Base-by-base conservation (phyloP, 2,329 filamentous ascomycete species). In the Iodosphaeria phyllophila region DNA sequence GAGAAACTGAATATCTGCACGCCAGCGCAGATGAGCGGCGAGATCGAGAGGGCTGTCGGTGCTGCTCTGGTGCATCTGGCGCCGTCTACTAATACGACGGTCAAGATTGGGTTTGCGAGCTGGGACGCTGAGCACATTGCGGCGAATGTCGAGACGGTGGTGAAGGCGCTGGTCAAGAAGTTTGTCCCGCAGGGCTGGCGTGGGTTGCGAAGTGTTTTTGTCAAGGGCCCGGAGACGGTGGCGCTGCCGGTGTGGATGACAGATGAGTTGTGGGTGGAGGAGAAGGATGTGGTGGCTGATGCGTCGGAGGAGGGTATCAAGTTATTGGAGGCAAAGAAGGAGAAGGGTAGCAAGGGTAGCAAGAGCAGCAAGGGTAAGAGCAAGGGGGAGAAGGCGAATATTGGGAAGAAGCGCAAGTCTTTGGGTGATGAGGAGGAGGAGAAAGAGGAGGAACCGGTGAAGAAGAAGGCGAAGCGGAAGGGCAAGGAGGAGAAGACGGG, bases 201-300 rank as follows among this genome's bases (percentile, higher is more conserved):
- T 41, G 89, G 86, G 47, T 64, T 95, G 34, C 74, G 74, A 49
- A 68, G 69, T 33, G 56, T 98, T 32, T 83, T 92, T 50, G 63
- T 98, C 58, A 98, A 95, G 63, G 80, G 82, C 3, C 75, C 80
- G 15, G 72, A 79, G 43, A 92, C 86, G 4, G 75, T 74, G 25
- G 77, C 86, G 6, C 61, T 98, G 42, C 89, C 89, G n/a, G 73
- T 98, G 44, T 98, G 83, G 79, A 56, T 92, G 44, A 78, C 86
- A 4, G 75, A 83, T 37, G 83, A 93, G 60, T 60, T 98, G 34
- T 98, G 89, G 83, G 51, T 74, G 10, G 78, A 89, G 35, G 63
- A 70, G 32, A 73, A 80, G 32, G 68, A 75, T 42, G 69, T 92
- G 5, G 56, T 89, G 18, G 54, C 61, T 34, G 56, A 61, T 18